These are phyloP conservation scores for Trametes cingulata DNA, from an alignment of 768 basidiomycete genomes.

Conservation along the genomic window DNA sequence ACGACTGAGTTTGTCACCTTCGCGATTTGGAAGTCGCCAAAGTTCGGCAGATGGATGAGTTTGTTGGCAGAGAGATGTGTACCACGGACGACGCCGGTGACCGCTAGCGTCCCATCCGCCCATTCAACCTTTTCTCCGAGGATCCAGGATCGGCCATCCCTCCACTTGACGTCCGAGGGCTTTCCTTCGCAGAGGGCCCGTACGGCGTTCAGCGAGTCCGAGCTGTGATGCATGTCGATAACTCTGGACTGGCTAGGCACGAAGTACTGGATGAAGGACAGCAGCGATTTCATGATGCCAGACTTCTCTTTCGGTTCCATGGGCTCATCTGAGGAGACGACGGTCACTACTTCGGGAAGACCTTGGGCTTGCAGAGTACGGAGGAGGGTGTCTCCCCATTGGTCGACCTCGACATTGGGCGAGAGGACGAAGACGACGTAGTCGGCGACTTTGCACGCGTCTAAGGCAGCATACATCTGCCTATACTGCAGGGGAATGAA, in stretches of 20 bases:
- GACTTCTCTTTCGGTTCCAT: constrained; percentile 64
- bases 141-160: constrained; percentile 77
- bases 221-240: constrained; percentile 63
- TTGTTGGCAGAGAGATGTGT: constrained; percentile 75
- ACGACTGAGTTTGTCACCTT: constrained; percentile 50
- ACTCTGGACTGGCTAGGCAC: constrained; percentile 79
- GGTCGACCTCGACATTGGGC: constrained; percentile 75
- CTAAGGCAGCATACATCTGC: constrained; percentile 74
- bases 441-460: constrained; percentile 86
- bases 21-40: constrained; percentile 84
- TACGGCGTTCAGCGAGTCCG: constrained; percentile 72
- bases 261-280: constrained; percentile 96
- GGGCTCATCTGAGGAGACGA: constrained; percentile 52
- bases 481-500: constrained; percentile 77
- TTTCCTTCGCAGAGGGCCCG: constrained; percentile 84
- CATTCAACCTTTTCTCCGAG: constrained; percentile 66
- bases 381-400: constrained; percentile 84
- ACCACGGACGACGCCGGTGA: constrained; percentile 89
- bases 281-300: constrained; percentile 79
- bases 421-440: constrained; percentile 88
- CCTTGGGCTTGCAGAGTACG: constrained; percentile 90
- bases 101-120: constrained; percentile 64
- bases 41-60: constrained; percentile 83
- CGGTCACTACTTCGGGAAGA: constrained; percentile 79
- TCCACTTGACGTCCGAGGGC: constrained; percentile 78